These are phyloP conservation scores for Capsella rubella DNA, from an alignment of 441 rosid genomes.

Conservation along the genomic window DNA sequence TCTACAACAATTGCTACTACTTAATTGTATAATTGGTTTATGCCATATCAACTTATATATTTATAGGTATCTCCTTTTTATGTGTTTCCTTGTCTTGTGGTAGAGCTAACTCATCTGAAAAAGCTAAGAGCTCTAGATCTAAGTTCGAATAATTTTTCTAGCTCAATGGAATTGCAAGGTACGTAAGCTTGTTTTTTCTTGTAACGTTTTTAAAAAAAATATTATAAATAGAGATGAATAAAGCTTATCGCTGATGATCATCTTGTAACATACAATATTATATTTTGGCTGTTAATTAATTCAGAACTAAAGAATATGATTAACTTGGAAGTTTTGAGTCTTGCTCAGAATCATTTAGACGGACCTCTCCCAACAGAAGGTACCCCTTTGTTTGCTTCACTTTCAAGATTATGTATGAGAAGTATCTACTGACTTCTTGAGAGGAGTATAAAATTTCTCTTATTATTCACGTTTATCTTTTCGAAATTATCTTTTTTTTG, in stretches of 20 bases:
- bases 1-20: neutral
- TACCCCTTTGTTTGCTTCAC: neutral
- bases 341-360: neutral
- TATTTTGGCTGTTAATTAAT: neutral
- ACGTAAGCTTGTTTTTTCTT: neutral
- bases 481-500: neutral
- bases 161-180: conserved; percentile 20
- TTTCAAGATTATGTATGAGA: neutral
- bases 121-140: conserved; percentile 32
- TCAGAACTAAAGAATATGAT: neutral
- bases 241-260: neutral
- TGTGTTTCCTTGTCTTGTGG: neutral
- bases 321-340: neutral
- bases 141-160: neutral
- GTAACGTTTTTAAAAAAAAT: neutral
- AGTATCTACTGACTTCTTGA: neutral
- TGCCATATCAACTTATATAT: neutral
- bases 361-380: neutral
- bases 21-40: neutral
- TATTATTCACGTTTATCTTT: neutral
- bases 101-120: neutral
- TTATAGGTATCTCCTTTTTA: no score
- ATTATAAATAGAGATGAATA: neutral
- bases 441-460: neutral
- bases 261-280: neutral